phyloP scores from a whole-genome alignment of 2,329 filamentous ascomycete genomes.

The Colletotrichum siamense region DNA sequence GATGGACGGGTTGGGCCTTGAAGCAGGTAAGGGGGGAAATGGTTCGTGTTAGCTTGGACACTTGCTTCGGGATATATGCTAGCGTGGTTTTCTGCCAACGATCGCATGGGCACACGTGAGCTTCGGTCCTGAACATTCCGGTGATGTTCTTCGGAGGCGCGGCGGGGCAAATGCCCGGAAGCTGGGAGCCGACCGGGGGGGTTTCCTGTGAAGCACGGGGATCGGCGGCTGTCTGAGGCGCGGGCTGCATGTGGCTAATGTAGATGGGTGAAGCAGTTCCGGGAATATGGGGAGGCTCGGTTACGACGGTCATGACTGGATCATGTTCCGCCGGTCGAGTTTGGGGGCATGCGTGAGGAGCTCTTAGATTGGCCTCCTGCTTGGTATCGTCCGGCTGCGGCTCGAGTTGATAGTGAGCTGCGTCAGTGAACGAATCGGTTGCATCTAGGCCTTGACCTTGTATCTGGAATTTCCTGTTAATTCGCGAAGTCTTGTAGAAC shows the following conservation, averaged over 20 bases:
- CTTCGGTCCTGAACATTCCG: neutral
- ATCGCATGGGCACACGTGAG: neutral
- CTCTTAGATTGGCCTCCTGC: neutral
- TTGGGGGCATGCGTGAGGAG: accelerated
- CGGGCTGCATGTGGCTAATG: neutral
- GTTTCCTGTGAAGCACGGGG: neutral
- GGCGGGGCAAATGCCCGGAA: neutral
- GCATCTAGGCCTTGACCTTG: neutral
- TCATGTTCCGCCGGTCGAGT: accelerated
- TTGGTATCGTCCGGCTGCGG: accelerated
- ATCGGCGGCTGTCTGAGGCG: neutral
- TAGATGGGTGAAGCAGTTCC: neutral
- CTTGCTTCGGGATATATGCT: neutral
- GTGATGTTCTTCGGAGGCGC: neutral
- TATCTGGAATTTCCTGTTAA: neutral
- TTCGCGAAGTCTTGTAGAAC: neutral
- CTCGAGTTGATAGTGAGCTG: neutral
- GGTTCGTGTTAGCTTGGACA: neutral
- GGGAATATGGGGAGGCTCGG: neutral
- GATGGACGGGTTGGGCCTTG: neutral
- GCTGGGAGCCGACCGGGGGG: neutral
- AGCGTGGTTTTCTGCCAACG: neutral
- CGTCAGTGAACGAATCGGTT: neutral
- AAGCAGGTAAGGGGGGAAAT: neutral
- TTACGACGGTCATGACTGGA: neutral